A percentile compares a stretch with the other conserved stretches of the same genome.
Conservation (phyloP, 495 filamentous ascomycete species). For the Aspergillus steynii region DNA sequence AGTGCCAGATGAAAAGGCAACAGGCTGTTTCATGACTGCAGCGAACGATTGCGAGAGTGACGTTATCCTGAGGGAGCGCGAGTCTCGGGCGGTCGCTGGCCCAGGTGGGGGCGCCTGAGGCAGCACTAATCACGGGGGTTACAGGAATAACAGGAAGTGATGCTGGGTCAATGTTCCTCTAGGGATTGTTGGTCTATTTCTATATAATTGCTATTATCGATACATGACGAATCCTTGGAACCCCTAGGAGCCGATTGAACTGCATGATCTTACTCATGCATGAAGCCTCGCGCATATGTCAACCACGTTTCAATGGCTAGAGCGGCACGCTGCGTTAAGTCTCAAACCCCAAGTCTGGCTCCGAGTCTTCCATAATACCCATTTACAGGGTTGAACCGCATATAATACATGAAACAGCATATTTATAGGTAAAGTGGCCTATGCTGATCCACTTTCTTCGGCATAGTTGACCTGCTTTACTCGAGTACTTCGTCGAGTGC, state of each 20-base stretch:
- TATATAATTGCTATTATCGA: background rate
- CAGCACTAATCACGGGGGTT: background rate
- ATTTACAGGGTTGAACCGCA: too few species aligned
- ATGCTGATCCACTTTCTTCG: conserved; percentile 37
- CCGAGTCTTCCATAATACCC: too few species aligned
- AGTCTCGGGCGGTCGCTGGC: background rate
- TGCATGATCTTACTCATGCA: background rate
- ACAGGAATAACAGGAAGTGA: background rate
- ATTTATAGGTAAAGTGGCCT: conserved; percentile 3
- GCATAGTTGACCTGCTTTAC: conserved; percentile 49
- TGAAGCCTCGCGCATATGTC: background rate
- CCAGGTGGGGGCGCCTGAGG: background rate
- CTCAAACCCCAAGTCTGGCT: too few species aligned
- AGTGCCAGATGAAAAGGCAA: background rate
- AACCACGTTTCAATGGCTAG: too few species aligned
- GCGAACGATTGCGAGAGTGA: background rate
- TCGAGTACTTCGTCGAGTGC: conserved; percentile 34
- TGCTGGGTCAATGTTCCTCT: background rate
- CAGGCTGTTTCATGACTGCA: background rate
- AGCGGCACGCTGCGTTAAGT: too few species aligned
- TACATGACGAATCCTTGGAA: background rate
- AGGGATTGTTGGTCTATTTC: background rate
- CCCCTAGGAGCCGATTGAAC: too few species aligned
- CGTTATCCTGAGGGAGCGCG: background rate
- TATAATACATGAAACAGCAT: too few species aligned